phyloP scores from a whole-genome alignment of 345 rosid genomes.

The Citropsis articulata region DNA sequence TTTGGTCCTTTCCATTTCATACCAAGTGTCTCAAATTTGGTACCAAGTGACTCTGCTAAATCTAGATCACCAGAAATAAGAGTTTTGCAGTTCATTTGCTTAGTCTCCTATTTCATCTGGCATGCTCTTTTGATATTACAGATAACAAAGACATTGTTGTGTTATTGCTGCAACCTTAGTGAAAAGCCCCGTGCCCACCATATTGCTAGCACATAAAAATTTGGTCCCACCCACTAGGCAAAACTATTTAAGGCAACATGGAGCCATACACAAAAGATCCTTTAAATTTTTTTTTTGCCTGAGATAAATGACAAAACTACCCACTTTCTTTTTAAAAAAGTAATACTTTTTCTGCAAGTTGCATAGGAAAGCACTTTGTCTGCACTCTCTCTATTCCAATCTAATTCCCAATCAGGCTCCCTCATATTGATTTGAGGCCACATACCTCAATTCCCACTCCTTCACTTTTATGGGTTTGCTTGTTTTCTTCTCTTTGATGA shows the following conservation, averaged over 20 bases:
- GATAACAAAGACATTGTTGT: constrained; percentile 8
- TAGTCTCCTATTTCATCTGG: constrained; percentile 10
- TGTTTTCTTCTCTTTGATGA: constrained; percentile 9
- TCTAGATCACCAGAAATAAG: constrained; percentile 9
- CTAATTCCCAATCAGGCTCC: constrained; percentile 20
- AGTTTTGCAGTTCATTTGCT: background rate
- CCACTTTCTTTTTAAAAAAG: constrained; percentile 29
- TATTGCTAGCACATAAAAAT: constrained; percentile 22
- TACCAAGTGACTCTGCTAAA: constrained; percentile 3
- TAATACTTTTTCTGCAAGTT: constrained; percentile 35
- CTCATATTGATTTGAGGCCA: constrained; percentile 11
- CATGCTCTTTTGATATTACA: constrained; percentile 16
- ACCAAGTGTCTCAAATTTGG: background rate
- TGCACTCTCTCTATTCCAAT: constrained; percentile 25
- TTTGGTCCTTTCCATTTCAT: background rate
- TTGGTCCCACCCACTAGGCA: constrained; percentile 39
- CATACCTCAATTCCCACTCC: background rate
- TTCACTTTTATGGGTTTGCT: background rate
- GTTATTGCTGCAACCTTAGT: constrained; percentile 17
- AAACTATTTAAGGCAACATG: constrained; percentile 31
- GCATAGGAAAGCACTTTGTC: constrained; percentile 36
- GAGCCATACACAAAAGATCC: constrained; percentile 20
- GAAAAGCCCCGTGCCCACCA: constrained; percentile 33
- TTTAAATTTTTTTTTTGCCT: background rate
- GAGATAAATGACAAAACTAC: constrained; percentile 30